Base-by-base conservation (phyloP, 345 rosid genomes). In the Pugionium cornutum region DNA sequence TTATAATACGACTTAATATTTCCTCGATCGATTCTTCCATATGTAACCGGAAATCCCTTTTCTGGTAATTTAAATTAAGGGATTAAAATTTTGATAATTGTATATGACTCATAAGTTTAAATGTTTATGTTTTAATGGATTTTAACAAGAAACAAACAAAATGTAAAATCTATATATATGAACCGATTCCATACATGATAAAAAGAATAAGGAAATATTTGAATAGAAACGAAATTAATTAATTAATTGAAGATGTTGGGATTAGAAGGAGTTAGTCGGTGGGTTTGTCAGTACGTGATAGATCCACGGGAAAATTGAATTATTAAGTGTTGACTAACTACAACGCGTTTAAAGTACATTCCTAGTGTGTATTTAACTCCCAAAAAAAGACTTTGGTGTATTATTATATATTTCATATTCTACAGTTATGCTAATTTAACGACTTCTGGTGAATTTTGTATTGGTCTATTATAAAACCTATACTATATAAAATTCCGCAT, bases 261-360 rank as follows among this genome's bases (percentile, higher is more conserved):
- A 42, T 34, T 4, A 45, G 26, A 43, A 54, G 55, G 69, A 54
- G 44, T 39, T 55, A 54, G 75, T 70, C 75, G 75, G 75, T 70
- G 75, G 68, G 51, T 63, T 70, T 54, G 64, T 54, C 69, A 70
- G 64, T 62, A 18, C 39, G 69, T 32, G 69, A 54, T 62, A 54
- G 50, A 47, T 39, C 57, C 44, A 70, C 31, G 43, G 59, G 37
- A 45, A 55, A 25, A 25, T 31, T 70, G 36, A 70, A 70, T 62
- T 70, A 53, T 70, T 45, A 25, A 39, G 43, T 62, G 57, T 62
- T 54, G 75, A 70, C 75, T 70, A 46, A 55, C 47, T 31, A 34
- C n/a, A 47, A 41, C 75, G 57, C 75, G 69, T 70, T 54, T 39
- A 7, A 7, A 10, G 34, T 55, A 39, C 11, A 45, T 28, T 55